phyloP scores from a whole-genome alignment of 1,284 basidiomycete genomes.

The Ustilago trichophora region DNA sequence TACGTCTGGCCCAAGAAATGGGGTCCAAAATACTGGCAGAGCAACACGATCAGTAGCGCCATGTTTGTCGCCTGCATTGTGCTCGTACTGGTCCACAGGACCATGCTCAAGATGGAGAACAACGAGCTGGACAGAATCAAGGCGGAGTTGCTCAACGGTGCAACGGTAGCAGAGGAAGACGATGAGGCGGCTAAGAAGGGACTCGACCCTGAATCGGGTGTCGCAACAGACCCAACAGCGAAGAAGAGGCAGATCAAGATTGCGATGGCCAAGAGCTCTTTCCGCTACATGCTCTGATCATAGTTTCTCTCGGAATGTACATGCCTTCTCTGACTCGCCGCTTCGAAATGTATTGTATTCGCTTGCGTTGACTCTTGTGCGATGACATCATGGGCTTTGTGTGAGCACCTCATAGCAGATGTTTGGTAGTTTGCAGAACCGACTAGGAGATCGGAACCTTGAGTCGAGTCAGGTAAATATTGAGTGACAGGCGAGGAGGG shows the following conservation, averaged over 20 bases:
- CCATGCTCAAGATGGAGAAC: slow-evolving; percentile 42
- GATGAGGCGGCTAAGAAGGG: not conserved
- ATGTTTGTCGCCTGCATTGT: slow-evolving; percentile 46
- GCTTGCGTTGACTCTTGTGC: too few relatives aligned
- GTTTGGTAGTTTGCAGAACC: too few relatives aligned
- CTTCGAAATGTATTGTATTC: too few relatives aligned
- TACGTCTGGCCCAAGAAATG: slow-evolving; percentile 54
- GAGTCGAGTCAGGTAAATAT: too few relatives aligned
- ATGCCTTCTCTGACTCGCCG: too few relatives aligned
- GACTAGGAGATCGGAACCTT: too few relatives aligned
- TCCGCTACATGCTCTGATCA: slow-evolving; percentile 42
- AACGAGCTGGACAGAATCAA: slow-evolving; percentile 35
- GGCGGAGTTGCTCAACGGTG: not conserved
- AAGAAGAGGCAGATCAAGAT: slow-evolving; percentile 23
- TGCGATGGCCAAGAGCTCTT: slow-evolving; percentile 42
- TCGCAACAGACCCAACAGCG: slow-evolving; percentile 1
- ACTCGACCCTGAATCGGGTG: slow-evolving; percentile 7
- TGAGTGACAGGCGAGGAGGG: too few relatives aligned
- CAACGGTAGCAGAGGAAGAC: not conserved
- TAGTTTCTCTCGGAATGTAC: too few relatives aligned
- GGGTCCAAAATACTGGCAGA: slow-evolving; percentile 53
- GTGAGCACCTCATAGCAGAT: too few relatives aligned
- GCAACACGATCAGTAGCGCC: slow-evolving; percentile 40
- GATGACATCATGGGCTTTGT: too few relatives aligned
- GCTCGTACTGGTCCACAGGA: slow-evolving; percentile 39